Evolutionary conservation across 1,284 basidiomycete genomes (phyloP), one percentile per base, ranked within the genome.

Genomic region (Rhodotorula sp.): DNA sequence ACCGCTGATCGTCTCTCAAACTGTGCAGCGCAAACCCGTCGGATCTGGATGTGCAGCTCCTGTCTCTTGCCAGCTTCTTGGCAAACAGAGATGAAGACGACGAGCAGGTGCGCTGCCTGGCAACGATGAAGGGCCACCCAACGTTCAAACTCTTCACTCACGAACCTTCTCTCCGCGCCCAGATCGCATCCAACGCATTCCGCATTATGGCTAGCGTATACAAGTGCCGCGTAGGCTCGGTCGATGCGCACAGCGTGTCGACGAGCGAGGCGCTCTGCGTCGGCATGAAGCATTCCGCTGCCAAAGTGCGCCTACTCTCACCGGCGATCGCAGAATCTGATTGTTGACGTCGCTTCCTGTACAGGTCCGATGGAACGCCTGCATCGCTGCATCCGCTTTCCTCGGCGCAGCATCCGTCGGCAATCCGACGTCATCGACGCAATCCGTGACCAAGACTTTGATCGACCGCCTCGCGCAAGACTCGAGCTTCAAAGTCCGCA

Each of bases 401-500:
- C 50, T 50, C 47, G 45, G 10, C 47, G 26, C 26, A 43, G 10
- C 38, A 43, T 43, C 10, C 14, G 8, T 31, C n/a, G 21, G 23
- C 15, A 15, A 55, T 28, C 54, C 19, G 54, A 55, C 54, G 54
- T 59, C 19, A n/a, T 34, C 23, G 50, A 45, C 19, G 6, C 54
- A 26, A 4, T 54, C 23, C 16, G 6, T 28, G 14, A 28, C 31
- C 54, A 26, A 54, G 26, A n/a, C 28, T 26, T 26, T 55, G 14
- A 19, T n/a, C 43, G 45, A 14, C 19, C 60, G 49, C 5, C 34
- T 67, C 10, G 16, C 12, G 5, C 14, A 19, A 3, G 67, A 62
- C 31, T 34, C 66, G 21, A 72, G 68, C 47, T 75, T 45, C 66
- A 75, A 75, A 52, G 68, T 67, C 16, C 66, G 70, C 34, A 69